Percentiles rank a stretch among this genome's conserved stretches.
Conservation (phyloP, 345 rosid species). For the Eutrema yunnanense region DNA sequence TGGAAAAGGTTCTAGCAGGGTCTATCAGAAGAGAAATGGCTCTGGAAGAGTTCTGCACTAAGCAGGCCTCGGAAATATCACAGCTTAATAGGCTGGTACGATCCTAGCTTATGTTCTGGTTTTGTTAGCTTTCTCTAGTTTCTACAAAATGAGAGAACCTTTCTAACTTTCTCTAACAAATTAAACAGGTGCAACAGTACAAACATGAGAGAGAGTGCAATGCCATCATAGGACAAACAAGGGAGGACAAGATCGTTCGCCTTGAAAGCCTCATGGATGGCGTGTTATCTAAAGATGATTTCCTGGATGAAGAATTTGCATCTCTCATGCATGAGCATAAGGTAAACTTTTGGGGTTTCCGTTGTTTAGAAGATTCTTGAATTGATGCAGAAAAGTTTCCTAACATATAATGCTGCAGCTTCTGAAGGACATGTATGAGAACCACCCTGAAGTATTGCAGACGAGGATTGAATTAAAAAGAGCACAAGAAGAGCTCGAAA, state of each 20-base stretch:
- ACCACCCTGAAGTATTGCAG: slow-evolving; percentile 79
- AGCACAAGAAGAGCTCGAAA: slow-evolving; percentile 78
- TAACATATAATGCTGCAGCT: slow-evolving; percentile 46
- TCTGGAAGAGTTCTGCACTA: slow-evolving; percentile 82
- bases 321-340: slow-evolving; percentile 75
- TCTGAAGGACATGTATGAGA: slow-evolving; percentile 83
- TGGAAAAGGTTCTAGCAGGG: slow-evolving; percentile 92
- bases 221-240: slow-evolving; percentile 80
- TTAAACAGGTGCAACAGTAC: slow-evolving; percentile 86
- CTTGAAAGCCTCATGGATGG: slow-evolving; percentile 98
- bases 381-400: slow-evolving; percentile 9
- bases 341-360: slow-evolving; percentile 31
- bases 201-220: slow-evolving; percentile 98
- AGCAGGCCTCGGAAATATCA: slow-evolving; percentile 79
- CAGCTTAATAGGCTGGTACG: slow-evolving; percentile 92
- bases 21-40: slow-evolving; percentile 99
- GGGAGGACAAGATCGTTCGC: slow-evolving; percentile 88
- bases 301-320: slow-evolving; percentile 74
- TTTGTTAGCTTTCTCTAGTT: neutral
- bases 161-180: neutral
- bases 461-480: slow-evolving; percentile 71
- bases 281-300: slow-evolving; percentile 80
- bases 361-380: neutral
- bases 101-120: slow-evolving; percentile 20
- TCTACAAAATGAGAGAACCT: neutral